A percentile compares a stretch with the other conserved stretches of the same genome.
These are phyloP conservation scores for Monascus purpureus DNA, from an alignment of 495 filamentous ascomycete species.

Conservation along the genomic window DNA sequence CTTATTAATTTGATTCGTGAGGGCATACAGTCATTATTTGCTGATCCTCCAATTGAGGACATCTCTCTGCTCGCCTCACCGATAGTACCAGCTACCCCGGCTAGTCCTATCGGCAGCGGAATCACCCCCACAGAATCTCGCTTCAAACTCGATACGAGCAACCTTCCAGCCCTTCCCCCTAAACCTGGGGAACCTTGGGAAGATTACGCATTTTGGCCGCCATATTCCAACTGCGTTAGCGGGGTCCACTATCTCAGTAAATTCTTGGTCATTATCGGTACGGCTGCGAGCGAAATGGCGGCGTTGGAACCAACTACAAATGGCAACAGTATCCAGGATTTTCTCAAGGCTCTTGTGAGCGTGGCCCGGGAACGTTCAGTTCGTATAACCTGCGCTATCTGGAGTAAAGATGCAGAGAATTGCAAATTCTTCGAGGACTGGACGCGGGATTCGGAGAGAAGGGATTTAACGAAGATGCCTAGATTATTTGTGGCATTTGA, in stretches of 20 bases:
- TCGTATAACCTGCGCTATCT: slow-evolving; percentile 65
- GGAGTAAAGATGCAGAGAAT: slow-evolving; percentile 78
- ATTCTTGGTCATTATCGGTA: slow-evolving; percentile 65
- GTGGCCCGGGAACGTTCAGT: slow-evolving; percentile 72
- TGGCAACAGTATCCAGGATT: slow-evolving; percentile 43
- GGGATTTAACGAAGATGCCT: slow-evolving; percentile 85
- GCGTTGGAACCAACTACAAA: slow-evolving; percentile 48
- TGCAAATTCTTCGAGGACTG: slow-evolving; percentile 87
- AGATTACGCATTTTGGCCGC: slow-evolving; percentile 94
- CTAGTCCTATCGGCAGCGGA: slow-evolving; percentile 42
- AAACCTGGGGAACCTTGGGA: slow-evolving; percentile 74
- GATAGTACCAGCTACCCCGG: slow-evolving; percentile 55
- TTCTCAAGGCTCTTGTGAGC: slow-evolving; percentile 56
- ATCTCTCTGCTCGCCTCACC: slow-evolving; percentile 75
- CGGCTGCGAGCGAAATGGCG: slow-evolving; percentile 77
- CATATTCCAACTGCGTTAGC: slow-evolving; percentile 77
- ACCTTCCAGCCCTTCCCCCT: slow-evolving; percentile 62
- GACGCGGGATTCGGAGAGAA: slow-evolving; percentile 61
- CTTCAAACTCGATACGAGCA: slow-evolving; percentile 65
- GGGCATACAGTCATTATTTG: slow-evolving; percentile 65
- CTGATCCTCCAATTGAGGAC: slow-evolving; percentile 82
- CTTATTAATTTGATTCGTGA: slow-evolving; percentile 71
- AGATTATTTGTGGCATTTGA: slow-evolving; percentile 68
- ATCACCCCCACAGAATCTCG: slow-evolving; percentile 45
- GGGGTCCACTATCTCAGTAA: slow-evolving; percentile 75